Conservation (phyloP, 2,329 filamentous ascomycete genomes). For the Penicillium hesseltinei region DNA sequence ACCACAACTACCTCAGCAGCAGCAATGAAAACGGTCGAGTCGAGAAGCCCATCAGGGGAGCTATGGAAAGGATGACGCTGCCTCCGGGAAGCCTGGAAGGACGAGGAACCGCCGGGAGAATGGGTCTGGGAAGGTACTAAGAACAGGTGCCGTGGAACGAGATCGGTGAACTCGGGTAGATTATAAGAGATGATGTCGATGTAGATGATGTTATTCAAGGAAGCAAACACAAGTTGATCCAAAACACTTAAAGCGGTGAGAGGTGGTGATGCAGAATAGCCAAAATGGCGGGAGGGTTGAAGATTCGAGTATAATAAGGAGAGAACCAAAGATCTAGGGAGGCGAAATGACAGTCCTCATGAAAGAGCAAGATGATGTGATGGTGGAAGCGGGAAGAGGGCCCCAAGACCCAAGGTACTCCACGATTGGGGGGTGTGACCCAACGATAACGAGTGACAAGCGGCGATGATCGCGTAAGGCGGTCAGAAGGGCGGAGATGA, state of each 20-base stretch:
- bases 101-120: conserved; percentile 17
- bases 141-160: conserved; percentile 19
- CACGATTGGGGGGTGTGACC: conserved; percentile 26
- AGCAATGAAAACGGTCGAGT: conserved; percentile 23
- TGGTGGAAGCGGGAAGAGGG: conserved; percentile 19
- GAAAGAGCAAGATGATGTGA: conserved; percentile 32
- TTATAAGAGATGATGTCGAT: conserved; percentile 5
- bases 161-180: conserved; percentile 6
- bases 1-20: conserved; percentile 40
- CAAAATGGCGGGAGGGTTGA: not conserved
- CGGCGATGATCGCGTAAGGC: conserved; percentile 28
- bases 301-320: conserved; percentile 4
- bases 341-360: conserved; percentile 16
- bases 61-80: conserved; percentile 16
- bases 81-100: conserved; percentile 15
- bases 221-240: conserved; percentile 3
- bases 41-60: conserved; percentile 37
- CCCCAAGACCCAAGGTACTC: conserved; percentile 27
- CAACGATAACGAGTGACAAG: conserved; percentile 34
- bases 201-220: conserved; percentile 1
- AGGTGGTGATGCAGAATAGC: not conserved
- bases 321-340: conserved; percentile 1
- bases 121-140: conserved; percentile 10
- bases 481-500: conserved; percentile 34
- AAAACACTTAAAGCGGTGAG: conserved; percentile 8